These are phyloP conservation scores for Moesziomyces sp. DNA, from an alignment of 1,284 basidiomycete species.

Conservation along the genomic window DNA sequence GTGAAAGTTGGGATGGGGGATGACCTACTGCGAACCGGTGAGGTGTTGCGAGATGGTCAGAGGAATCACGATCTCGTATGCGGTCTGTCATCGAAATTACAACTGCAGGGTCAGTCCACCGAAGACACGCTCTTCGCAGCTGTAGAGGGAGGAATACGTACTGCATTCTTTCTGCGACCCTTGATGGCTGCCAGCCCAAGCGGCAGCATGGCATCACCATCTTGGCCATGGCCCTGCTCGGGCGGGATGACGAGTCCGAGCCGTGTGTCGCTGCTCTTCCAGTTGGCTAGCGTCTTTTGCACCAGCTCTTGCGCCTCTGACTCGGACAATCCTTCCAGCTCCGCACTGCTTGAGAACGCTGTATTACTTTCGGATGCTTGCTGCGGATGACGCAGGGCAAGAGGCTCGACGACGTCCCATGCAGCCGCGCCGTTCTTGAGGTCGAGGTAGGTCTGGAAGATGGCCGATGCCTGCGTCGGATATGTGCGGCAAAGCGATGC, in stretches of 20 bases:
- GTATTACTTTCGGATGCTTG: too few relatives aligned
- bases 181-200: slow-evolving; percentile 28
- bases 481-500: slow-evolving; percentile 43
- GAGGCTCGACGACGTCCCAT: slow-evolving; percentile 54
- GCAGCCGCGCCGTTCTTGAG: slow-evolving; percentile 57
- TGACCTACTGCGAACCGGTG: slow-evolving; percentile 22
- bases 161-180: slow-evolving; percentile 38
- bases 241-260: slow-evolving; percentile 10
- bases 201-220: neutral
- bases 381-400: slow-evolving; percentile 3
- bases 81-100: slow-evolving; percentile 6
- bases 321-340: slow-evolving; percentile 18
- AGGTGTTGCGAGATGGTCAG: slow-evolving; percentile 39
- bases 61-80: slow-evolving; percentile 35
- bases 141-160: slow-evolving; percentile 2
- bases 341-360: neutral
- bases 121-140: neutral
- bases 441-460: slow-evolving; percentile 66
- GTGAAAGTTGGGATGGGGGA: neutral
- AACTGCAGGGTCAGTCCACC: slow-evolving; percentile 1
- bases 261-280: neutral
- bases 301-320: slow-evolving; percentile 22
- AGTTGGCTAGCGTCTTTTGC: neutral
- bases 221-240: neutral
- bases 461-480: slow-evolving; percentile 59